Evolutionary conservation across 1,139 yeast genomes (phyloP), one percentile per base, ranked within the genome.

Genomic region (Blastobotrys proliferans): DNA sequence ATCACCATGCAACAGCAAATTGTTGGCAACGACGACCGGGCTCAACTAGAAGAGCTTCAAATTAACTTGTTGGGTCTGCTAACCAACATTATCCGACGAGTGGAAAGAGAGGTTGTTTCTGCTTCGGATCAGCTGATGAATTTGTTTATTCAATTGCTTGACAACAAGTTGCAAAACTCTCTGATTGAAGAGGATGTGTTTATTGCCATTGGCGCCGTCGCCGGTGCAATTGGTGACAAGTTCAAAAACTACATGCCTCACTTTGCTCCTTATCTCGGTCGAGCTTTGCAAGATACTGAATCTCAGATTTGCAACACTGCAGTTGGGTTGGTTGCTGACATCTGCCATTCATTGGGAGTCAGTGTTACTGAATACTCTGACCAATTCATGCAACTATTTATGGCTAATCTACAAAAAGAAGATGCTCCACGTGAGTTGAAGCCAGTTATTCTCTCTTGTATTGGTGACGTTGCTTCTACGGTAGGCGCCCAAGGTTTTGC

Each of bases 281-380:
- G 74, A 49, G 95, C 95, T 0, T 72, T 92, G 52, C 77, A 79
- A 56, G 90, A 87, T 63, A 79, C 85, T 9, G 95, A 87, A 38
- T 78, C 88, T 6, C 85, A 90, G 34, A 80, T 88, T 18, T 81
- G 95, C 55, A 77, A 76, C 51, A 85, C 95, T 11, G 95, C 97
- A 2, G 87, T 92, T 48, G 97, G 98, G 3, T 75, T 94, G 47
- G 90, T 92, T 47, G 97, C 97, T n/a, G 98, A 92, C 66, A 82
- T 92, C 54, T 78, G 95, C n/a, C 95, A 88, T 60, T 84, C 97
- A 1, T 72, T 94, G 43, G 95, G 95, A 25, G 74, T 73, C 28
- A 74, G 73, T 34, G 79, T 90, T 52, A 73, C 75, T 45, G 85
- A 83, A 43, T 90, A 86, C 63, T 78, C 86, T 54, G 81, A 80